A percentile compares a stretch with the other conserved stretches of the same genome.
These are phyloP conservation scores for Termitomyces titanicus DNA, from an alignment of 768 basidiomycete species.

Conservation along the genomic window DNA sequence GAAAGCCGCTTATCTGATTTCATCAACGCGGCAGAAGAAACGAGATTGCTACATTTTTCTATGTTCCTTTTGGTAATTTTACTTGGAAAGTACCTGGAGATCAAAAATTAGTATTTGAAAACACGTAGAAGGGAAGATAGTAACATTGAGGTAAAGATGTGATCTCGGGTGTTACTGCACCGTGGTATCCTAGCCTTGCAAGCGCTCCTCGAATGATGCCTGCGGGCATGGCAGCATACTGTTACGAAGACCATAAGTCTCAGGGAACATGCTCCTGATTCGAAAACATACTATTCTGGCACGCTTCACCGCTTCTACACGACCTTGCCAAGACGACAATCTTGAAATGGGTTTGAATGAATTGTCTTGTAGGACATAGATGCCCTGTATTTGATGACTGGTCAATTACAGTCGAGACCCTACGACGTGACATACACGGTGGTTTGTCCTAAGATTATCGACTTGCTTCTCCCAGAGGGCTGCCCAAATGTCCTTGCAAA, in stretches of 20 bases:
- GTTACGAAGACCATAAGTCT: background rate
- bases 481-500: constrained; percentile 95
- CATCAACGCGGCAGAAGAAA: background rate
- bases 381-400: constrained; percentile 51
- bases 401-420: background rate
- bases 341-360: constrained; percentile 81
- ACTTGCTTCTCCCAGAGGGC: constrained; percentile 94
- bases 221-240: constrained; percentile 82
- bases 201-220: constrained; percentile 86
- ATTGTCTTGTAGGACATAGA: constrained; percentile 93
- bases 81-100: constrained; percentile 76
- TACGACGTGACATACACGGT: constrained; percentile 58
- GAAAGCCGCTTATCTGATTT: background rate
- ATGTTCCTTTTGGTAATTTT: constrained; percentile 66
- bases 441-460: constrained; percentile 93
- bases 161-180: constrained; percentile 75
- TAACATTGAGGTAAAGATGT: constrained; percentile 83
- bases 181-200: constrained; percentile 70
- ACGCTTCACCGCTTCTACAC: constrained; percentile 65
- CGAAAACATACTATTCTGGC: constrained; percentile 60
- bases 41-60: background rate
- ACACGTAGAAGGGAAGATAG: background rate
- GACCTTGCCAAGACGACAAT: constrained; percentile 77
- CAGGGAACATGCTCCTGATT: background rate
- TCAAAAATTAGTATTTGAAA: constrained; percentile 1